Base-by-base conservation (phyloP, 2,329 filamentous ascomycete species). In the Raffaelea albimanens region DNA sequence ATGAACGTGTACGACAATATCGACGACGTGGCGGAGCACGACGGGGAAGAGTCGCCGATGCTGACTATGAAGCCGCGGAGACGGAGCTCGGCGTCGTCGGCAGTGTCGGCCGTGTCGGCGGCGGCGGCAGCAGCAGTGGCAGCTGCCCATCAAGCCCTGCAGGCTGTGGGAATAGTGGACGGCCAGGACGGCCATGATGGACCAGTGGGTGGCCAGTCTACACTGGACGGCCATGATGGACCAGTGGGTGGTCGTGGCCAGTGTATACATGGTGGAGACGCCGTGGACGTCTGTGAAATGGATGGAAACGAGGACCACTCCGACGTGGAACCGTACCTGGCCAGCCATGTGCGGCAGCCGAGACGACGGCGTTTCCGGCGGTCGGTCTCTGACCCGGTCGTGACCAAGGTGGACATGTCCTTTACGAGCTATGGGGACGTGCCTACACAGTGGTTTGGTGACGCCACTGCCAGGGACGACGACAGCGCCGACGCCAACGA, bases 1-100 rank as follows among this genome's bases (percentile, higher is more conserved):
- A 33, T 16, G 21, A 23, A 19, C 11, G 29, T 14, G 11, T 23
- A 2, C 19, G 14, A 23, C 9, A 39, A 5, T 10, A 34, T 43
- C 22, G 44, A 49, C 13, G 29, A 41, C 22, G n/a, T n/a, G n/a
- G n/a, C n/a, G n/a, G n/a, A n/a, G n/a, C 29, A 45, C 34, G 25
- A 38, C 20, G 16, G 45, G 5, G 52, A 50, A 36, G 49, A 50
- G 20, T 44, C 47, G n/a, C 52, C 52, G 0, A 14, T 48, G 11
- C 33, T 51, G 41, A 46, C 41, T 18, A 51, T 51, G 49, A 48
- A 22, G 14, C 31, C 14, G 14, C 40, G 18, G 10, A 33, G 44
- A 3, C 46, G 46, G 5, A 19, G 38, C 13, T 51, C 50, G 11
- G 46, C 44, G 1, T 36, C 47, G 8, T 50, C 50, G 20, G 50